Conservation (phyloP, 352 stramenopile species). For the Phytophthora meadii region DNA sequence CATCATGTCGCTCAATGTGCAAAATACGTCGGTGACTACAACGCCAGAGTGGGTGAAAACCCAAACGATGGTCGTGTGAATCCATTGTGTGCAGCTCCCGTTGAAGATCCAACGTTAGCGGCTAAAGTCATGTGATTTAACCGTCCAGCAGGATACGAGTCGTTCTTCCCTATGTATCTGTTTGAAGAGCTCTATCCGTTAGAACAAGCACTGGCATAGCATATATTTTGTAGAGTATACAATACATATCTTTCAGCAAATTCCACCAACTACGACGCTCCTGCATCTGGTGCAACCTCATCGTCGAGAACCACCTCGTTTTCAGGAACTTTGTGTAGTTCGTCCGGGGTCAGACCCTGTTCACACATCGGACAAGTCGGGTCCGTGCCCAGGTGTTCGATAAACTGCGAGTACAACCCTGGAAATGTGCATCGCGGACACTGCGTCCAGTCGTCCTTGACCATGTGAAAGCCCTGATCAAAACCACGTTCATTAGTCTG, state of each 20-base stretch:
- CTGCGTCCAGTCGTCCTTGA: conserved; percentile 91
- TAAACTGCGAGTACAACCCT: conserved; percentile 90
- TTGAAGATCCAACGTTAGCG: conserved; percentile 20
- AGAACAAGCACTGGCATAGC: not conserved
- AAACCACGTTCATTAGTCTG: conserved; percentile 4
- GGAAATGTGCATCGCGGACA: conserved; percentile 92
- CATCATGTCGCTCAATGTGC: conserved; percentile 27
- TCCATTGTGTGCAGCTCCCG: conserved; percentile 16
- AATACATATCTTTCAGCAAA: not conserved
- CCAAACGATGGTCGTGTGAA: conserved; percentile 26
- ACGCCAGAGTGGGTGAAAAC: conserved; percentile 26
- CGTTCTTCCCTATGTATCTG: conserved; percentile 5
- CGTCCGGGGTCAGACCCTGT: conserved; percentile 43
- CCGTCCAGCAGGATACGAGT: not conserved
- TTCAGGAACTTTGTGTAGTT: conserved; percentile 47
- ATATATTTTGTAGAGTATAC: conserved; percentile 19
- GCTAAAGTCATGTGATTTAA: conserved; percentile 32
- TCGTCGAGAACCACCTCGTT: conserved; percentile 56
- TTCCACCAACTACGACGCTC: conserved; percentile 17
- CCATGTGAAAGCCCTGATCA: conserved; percentile 91
- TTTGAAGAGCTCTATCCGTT: conserved; percentile 1
- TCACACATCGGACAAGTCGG: conserved; percentile 84
- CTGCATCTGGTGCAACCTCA: conserved; percentile 22
- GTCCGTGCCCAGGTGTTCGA: conserved; percentile 77
- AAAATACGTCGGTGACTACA: conserved; percentile 13